Evolutionary conservation across 2,329 filamentous ascomycete genomes (phyloP), one percentile per base, ranked within the genome.

Genomic region (Fusarium tanahbumbuense): DNA sequence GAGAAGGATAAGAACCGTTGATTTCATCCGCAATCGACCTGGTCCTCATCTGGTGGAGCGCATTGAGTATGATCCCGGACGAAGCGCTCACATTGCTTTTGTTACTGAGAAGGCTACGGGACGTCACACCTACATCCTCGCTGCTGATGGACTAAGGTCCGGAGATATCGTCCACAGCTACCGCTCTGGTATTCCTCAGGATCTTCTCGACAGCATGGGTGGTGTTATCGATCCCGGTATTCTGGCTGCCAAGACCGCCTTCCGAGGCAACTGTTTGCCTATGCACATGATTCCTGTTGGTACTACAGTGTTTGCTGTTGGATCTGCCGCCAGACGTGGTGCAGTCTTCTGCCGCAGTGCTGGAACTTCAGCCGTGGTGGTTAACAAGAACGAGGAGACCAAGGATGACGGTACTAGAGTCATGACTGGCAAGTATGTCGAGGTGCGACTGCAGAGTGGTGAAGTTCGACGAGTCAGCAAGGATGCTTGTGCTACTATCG

Each of bases 271-370:
- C 81, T 99, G 96, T 79, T 82, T 99, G 73, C 96, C 96, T 16
- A 85, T 99, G 78, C 93, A 97, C 81, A 96, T 99, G 91, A 92
- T 99, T 64, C 97, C 96, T 2, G 87, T 98, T 41, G 95, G 96
- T n/a, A 97, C 94, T 5, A 89, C 93, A 44, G 89, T 99, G 54
- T 98, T 92, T 85, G 96, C 95, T 72, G 91, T 99, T 34, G 95
- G 95, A 15, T 93, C 91, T 27, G 86, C 89, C 7, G 87, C 88
- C 32, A 91, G 90, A 63, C 88, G 91, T 25, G 88, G 89, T 15
- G 96, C 92, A 16, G 93, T 97, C 22, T 96, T 99, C 79, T 99
- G 96, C 79, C 91, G 96, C 68, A 97, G 94, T 78, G 96, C 97
- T 3, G 96, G 96, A 47, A 98, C 96, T 12, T 94, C 94, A 77